Conservation (phyloP, 208 protist genomes). For the Acanthamoeba culbertsoni region DNA sequence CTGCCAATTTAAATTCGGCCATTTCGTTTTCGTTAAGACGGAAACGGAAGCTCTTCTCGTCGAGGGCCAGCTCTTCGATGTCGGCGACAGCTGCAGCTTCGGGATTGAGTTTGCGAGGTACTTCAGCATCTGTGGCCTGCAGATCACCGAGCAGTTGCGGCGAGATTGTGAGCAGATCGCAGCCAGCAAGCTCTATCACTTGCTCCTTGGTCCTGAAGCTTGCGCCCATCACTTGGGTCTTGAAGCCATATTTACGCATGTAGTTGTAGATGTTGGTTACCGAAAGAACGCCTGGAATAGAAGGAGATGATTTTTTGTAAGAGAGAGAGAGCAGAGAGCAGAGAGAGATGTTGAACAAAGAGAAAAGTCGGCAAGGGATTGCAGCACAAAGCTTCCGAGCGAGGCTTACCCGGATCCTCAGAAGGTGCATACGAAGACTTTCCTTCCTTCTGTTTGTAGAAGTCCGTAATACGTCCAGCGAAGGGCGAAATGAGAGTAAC, state of each 20-base stretch:
- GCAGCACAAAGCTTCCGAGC: no score
- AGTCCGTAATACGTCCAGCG: constrained; percentile 96
- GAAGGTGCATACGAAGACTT: constrained; percentile 79
- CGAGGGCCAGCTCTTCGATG: constrained; percentile 67
- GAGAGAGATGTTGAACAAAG: background rate
- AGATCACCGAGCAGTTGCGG: constrained; percentile 95
- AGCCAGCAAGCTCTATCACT: constrained; percentile 92
- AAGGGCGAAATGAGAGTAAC: constrained; percentile 89
- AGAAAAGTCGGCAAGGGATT: background rate
- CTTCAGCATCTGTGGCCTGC: constrained; percentile 68
- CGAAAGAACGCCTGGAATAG: constrained; percentile 87
- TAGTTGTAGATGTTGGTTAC: constrained; percentile 96
- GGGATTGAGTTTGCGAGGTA: background rate
- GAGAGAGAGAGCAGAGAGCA: background rate
- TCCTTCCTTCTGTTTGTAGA: constrained; percentile 86
- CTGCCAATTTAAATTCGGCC: constrained; percentile 96
- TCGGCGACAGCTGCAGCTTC: constrained; percentile 34
- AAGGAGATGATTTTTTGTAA: background rate
- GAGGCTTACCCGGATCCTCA: constrained; percentile 86
- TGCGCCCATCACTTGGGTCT: constrained; percentile 97
- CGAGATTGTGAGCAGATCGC: constrained; percentile 96
- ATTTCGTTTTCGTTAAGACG: constrained; percentile 91
- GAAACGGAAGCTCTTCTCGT: constrained; percentile 82
- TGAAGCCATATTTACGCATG: constrained; percentile 96
- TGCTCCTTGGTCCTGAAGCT: constrained; percentile 95